phyloP scores from a whole-genome alignment of 441 rosid genomes.

The Populus trichocarpa region DNA sequence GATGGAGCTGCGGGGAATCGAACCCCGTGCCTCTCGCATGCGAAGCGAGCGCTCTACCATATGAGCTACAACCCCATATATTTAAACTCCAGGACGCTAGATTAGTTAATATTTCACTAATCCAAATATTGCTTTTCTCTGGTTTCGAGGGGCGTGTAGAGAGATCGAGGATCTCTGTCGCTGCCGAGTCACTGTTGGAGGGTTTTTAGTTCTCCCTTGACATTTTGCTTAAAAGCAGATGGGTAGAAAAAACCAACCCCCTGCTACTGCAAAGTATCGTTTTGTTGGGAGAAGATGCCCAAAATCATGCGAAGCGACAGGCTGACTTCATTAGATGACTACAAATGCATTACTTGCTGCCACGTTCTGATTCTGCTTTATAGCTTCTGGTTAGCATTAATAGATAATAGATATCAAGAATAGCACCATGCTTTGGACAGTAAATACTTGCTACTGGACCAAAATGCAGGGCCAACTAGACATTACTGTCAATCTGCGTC shows the following conservation, averaged over 20 bases:
- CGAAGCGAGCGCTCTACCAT: conserved; percentile 94
- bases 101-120: no score
- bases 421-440: neutral
- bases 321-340: neutral
- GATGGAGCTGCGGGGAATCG: conserved; percentile 56
- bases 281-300: neutral
- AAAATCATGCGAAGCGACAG: neutral
- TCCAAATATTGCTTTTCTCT: no score
- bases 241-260: neutral
- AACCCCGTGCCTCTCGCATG: conserved; percentile 92
- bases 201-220: neutral
- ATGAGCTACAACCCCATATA: conserved; percentile 45
- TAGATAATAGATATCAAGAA: neutral
- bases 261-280: neutral
- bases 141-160: no score
- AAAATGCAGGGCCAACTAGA: neutral
- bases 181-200: neutral
- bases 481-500: no score
- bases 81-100: no score
- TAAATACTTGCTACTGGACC: no score
- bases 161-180: no score
- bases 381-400: neutral
- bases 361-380: neutral
- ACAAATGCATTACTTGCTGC: no score
- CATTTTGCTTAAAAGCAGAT: neutral